Conservation (phyloP, 129 eudicot genomes). For the Rutidosis leptorrhynchoides region DNA sequence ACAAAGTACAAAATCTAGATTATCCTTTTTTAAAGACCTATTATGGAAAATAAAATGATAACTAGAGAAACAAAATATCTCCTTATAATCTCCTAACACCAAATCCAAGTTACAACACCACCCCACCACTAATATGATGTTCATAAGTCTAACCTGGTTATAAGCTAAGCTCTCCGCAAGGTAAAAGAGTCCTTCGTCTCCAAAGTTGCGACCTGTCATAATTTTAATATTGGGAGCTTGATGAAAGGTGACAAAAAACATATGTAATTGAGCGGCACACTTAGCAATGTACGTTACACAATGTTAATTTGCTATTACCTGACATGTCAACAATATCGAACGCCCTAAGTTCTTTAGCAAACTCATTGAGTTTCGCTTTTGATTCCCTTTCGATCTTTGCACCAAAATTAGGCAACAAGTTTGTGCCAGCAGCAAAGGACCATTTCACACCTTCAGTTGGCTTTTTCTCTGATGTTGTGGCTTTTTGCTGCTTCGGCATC, state of each 20-base stretch:
- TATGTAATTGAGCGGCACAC: background rate
- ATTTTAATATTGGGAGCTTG: constrained; percentile 3
- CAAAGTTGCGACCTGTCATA: constrained; percentile 79
- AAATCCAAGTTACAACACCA: constrained; percentile 14
- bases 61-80: background rate
- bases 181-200: constrained; percentile 78
- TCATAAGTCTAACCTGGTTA: constrained; percentile 53
- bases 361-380: constrained; percentile 56
- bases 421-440: constrained; percentile 82
- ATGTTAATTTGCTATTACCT: constrained; percentile 43
- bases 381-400: constrained; percentile 67
- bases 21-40: too few species aligned
- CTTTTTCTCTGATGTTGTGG: constrained; percentile 42
- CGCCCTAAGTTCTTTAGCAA: constrained; percentile 80
- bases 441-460: constrained; percentile 63
- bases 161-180: constrained; percentile 93
- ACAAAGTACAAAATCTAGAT: background rate
- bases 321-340: constrained; percentile 73
- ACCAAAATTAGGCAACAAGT: constrained; percentile 52
- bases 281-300: background rate
- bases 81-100: background rate
- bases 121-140: background rate
- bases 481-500: constrained; percentile 54
- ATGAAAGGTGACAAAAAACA: background rate
- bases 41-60: background rate